Base-by-base conservation (phyloP, 345 rosid species). In the Hypericum perforatum region DNA sequence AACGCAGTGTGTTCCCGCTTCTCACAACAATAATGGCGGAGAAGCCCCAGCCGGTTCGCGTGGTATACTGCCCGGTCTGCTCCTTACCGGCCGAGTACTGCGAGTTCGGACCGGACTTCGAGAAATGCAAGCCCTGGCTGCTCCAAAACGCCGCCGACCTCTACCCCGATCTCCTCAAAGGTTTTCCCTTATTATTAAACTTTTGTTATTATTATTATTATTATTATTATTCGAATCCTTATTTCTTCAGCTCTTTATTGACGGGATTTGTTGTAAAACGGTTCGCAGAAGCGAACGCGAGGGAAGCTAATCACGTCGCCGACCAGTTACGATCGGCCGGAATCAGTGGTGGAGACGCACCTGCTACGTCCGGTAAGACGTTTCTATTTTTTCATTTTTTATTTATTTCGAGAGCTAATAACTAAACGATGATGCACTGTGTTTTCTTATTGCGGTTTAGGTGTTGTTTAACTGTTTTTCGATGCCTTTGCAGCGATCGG, bases 61-160 rank as follows among this genome's bases (percentile, higher is more conserved):
- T 91, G 48, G 67, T 82, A 51, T 85, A 87, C 67, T 91, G 98
- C n/a, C 59, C 72, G 6, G 72, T 70, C 11, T 89, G 97, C 57
- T 77, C 86, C 63, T 80, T 91, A 36, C 98, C 98, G 0, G 85
- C 95, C 0, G 98, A 91, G 78, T 91, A 87, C 72, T 91, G 98
- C 60, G 98, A 87, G 63, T 91, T 85, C 67, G 88, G 96, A 9
- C 84, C 98, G 50, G 86, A 91, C 72, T 91, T 91, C 71, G 88
- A 57, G 11, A 85, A 80, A 72, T 91, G 96, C 62, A 91, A 91
- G 69, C 96, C 98, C 0, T 91, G 98, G 98, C 72, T 91, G 65
- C 45, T 85, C 57, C 69, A 68, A 22, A 79, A 91, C 81, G 95
- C 94, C 9, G 86, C 94, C 6, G 76, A 79, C 29, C 78, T 91